Evolutionary conservation across 2,329 filamentous ascomycete species (phyloP).

Genomic region (Fusarium sororula): DNA sequence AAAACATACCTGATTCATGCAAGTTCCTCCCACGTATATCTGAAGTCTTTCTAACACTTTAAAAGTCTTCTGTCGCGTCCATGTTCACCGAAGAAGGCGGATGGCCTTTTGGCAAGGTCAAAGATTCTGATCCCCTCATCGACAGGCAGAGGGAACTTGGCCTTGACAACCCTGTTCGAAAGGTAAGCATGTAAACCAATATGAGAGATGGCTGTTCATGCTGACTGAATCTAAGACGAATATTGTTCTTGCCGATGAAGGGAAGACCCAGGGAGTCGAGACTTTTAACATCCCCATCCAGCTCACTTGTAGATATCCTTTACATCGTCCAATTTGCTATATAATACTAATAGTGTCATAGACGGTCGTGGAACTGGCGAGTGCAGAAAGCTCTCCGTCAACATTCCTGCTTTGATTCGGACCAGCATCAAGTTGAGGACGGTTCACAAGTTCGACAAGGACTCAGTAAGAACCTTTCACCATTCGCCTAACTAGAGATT

Average conservation of each 20-base stretch:
- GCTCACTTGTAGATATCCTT: constrained; percentile 40
- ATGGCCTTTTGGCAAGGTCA: constrained; percentile 45
- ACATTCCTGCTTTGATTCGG: constrained; percentile 44
- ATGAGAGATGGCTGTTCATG: accelerated
- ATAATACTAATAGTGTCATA: constrained; percentile 9
- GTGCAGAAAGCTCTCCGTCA: constrained; percentile 47
- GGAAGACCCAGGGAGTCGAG: constrained; percentile 41
- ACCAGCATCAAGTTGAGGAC: constrained; percentile 41
- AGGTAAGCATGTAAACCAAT: constrained; percentile 21
- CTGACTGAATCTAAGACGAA: constrained; percentile 36
- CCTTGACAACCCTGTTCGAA: constrained; percentile 40
- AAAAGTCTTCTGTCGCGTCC: constrained; percentile 42
- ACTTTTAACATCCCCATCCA: constrained; percentile 44
- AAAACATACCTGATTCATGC: constrained; percentile 48
- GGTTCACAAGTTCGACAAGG: constrained; percentile 47
- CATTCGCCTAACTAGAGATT: accelerated
- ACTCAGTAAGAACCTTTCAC: constrained; percentile 40
- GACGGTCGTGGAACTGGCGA: constrained; percentile 48
- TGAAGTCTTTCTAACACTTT: neutral
- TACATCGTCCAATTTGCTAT: neutral
- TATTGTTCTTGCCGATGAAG: constrained; percentile 41
- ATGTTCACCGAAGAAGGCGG: constrained; percentile 43
- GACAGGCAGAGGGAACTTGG: constrained; percentile 44
- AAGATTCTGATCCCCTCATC: constrained; percentile 44
- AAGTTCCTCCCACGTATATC: neutral